Percentiles rank a stretch among this genome's conserved stretches.
Evolutionary conservation across 805 yeast species (phyloP).

Genomic region (Starmerella vitae): DNA sequence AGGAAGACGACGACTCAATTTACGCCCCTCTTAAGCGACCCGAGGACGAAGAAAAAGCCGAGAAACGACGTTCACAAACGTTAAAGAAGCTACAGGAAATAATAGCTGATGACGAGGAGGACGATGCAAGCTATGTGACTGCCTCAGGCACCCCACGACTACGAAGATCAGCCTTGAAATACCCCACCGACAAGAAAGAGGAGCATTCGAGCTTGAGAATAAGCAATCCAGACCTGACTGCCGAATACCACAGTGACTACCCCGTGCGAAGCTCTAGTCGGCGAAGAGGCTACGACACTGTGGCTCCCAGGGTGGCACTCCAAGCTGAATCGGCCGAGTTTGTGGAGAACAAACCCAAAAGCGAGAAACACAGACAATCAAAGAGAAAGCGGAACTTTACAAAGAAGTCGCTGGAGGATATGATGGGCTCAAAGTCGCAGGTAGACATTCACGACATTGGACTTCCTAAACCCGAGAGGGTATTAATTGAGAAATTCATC

Average conservation of each 20-base stretch:
- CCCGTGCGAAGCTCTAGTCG: background rate
- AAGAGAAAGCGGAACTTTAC: constrained; percentile 14
- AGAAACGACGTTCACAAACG: background rate
- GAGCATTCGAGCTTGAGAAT: background rate
- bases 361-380: background rate
- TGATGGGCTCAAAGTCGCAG: constrained; percentile 20
- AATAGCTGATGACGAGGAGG: background rate
- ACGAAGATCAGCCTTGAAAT: background rate
- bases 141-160: background rate
- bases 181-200: background rate
- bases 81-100: background rate
- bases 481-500: constrained; percentile 68
- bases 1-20: too few species aligned
- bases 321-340: background rate
- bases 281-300: background rate
- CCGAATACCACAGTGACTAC: background rate
- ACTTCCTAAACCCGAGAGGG: constrained; percentile 62
- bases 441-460: constrained; percentile 58
- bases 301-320: background rate
- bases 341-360: background rate
- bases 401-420: constrained; percentile 20
- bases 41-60: background rate
- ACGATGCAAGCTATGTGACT: background rate
- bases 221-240: background rate
- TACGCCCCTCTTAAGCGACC: too few species aligned